phyloP scores from a whole-genome alignment of 169 alveolate species.

The Sarcocystis neurona region DNA sequence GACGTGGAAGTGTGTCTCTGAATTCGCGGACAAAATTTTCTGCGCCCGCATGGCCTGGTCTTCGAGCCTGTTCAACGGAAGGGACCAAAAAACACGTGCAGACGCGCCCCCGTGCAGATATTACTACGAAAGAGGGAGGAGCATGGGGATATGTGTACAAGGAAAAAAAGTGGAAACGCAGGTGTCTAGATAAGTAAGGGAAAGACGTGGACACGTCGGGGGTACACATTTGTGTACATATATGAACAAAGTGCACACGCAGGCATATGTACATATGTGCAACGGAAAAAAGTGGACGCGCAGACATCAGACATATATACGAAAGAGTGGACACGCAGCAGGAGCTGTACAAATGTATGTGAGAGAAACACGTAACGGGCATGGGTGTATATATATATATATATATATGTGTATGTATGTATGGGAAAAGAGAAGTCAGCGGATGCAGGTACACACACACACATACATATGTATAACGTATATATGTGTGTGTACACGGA shows the following conservation, averaged over 20 bases:
- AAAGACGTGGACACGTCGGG: background rate
- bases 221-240: background rate
- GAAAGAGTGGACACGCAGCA: too few species aligned
- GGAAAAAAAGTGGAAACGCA: background rate
- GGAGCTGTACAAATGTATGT: too few species aligned
- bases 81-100: background rate
- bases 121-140: background rate
- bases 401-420: background rate
- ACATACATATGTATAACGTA: background rate
- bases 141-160: background rate
- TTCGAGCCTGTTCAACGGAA: slow-evolving; percentile 80
- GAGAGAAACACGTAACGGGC: background rate
- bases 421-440: background rate
- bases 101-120: background rate
- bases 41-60: slow-evolving; percentile 94
- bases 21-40: slow-evolving; percentile 95
- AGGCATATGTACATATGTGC: too few species aligned
- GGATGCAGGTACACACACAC: background rate
- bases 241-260: background rate
- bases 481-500: background rate
- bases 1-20: slow-evolving; percentile 89
- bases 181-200: background rate
- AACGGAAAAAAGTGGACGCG: too few species aligned
- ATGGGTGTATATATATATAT: background rate
- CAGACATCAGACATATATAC: too few species aligned